Percentiles rank a stretch among this genome's conserved stretches.
phyloP scores from a whole-genome alignment of 352 stramenopile species.

The Lagenidium giganteum region DNA sequence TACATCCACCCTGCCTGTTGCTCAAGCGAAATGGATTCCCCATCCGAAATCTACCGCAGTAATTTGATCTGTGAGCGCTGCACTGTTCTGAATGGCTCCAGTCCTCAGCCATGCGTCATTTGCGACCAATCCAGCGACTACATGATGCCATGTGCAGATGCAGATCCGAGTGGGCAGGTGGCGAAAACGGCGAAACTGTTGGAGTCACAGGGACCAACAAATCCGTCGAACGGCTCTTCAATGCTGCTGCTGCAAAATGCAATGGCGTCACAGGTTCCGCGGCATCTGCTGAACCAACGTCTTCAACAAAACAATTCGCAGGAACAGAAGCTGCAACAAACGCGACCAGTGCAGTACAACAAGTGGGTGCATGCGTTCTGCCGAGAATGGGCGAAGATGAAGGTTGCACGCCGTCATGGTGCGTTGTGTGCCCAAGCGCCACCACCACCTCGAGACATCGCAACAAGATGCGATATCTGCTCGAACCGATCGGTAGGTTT shows the following conservation, averaged over 20 bases:
- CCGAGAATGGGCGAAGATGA: constrained; percentile 67
- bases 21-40: constrained; percentile 60
- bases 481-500: constrained; percentile 32
- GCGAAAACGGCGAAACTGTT: no score
- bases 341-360: constrained; percentile 11
- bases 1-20: constrained; percentile 80
- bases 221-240: background rate
- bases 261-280: no score
- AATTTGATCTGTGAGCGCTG: constrained; percentile 87
- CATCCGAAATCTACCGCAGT: constrained; percentile 49
- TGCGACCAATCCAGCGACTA: constrained; percentile 72
- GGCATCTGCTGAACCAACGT: no score
- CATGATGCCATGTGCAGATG: constrained; percentile 72
- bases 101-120: constrained; percentile 52
- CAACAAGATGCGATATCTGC: constrained; percentile 57
- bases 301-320: no score
- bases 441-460: constrained; percentile 13
- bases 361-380: constrained; percentile 81
- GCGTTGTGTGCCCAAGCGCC: constrained; percentile 49
- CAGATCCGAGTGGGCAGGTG: no score
- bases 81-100: no score
- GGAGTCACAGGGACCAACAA: no score
- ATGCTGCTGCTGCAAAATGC: no score
- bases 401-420: constrained; percentile 56
- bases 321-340: background rate